Evolutionary conservation across 2,329 filamentous ascomycete species (phyloP).

Genomic region (Fusarium piperis): DNA sequence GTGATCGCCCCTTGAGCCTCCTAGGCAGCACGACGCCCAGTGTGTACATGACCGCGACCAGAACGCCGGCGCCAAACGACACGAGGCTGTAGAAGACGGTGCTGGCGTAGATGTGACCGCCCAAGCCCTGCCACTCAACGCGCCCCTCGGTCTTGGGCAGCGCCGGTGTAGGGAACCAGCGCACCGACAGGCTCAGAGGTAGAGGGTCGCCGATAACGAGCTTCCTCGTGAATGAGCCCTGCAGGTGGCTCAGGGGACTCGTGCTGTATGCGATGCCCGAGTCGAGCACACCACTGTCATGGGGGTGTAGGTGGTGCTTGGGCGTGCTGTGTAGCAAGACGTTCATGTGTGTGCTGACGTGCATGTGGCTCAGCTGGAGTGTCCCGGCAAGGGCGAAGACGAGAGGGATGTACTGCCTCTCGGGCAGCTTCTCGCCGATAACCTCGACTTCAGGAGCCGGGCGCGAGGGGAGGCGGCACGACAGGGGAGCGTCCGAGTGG

Average conservation of each 20-base stretch:
- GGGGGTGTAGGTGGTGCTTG: constrained; percentile 69
- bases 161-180: constrained; percentile 84
- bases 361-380: constrained; percentile 87
- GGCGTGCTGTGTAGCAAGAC: constrained; percentile 80
- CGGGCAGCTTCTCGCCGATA: constrained; percentile 60
- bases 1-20: constrained; percentile 58
- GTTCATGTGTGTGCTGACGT: constrained; percentile 90
- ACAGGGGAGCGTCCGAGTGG: constrained; percentile 92
- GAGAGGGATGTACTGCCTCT: constrained; percentile 78
- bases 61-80: constrained; percentile 65
- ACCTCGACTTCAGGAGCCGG: constrained; percentile 68
- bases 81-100: constrained; percentile 71
- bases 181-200: constrained; percentile 79
- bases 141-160: constrained; percentile 74
- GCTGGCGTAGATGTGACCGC: constrained; percentile 70
- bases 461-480: constrained; percentile 86
- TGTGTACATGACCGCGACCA: constrained; percentile 67
- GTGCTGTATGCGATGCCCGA: constrained; percentile 89
- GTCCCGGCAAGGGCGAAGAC: constrained; percentile 91
- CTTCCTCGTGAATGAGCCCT: constrained; percentile 64
- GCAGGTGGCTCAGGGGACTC: constrained; percentile 71
- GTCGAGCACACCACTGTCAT: constrained; percentile 82
- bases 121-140: constrained; percentile 73
- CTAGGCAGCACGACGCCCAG: constrained; percentile 68
- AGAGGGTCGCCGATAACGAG: constrained; percentile 90